Conservation (phyloP, 163 green algal genomes). For the Prototheca wickerhamii region DNA sequence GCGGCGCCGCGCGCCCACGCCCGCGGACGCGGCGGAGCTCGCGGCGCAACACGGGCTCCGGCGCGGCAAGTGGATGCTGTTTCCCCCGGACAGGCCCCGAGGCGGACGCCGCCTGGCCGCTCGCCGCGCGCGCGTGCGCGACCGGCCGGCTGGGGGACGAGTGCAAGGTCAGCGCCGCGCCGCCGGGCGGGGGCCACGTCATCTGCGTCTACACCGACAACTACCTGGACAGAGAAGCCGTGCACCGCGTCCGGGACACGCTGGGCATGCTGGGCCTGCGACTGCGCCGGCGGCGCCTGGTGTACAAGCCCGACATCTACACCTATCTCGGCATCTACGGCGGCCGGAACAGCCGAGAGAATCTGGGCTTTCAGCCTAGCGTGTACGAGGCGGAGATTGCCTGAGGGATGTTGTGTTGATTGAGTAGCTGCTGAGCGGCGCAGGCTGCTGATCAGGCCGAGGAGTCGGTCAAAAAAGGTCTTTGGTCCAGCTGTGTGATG, state of each 20-base stretch:
- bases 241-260: conserved; percentile 7
- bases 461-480: no score
- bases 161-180: conserved; percentile 2
- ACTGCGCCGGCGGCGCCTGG: conserved; percentile 9
- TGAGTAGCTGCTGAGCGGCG: no score
- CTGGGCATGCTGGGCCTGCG: conserved; percentile 6
- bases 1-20: not conserved
- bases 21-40: conserved; percentile 16
- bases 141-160: not conserved
- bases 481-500: no score
- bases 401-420: not conserved
- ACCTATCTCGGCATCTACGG: conserved; percentile 23
- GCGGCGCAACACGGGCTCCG: conserved; percentile 14
- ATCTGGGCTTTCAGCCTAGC: not conserved
- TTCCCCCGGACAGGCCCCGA: conserved; percentile 16
- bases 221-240: conserved; percentile 19
- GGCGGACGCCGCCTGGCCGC: conserved; percentile 17
- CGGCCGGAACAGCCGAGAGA: not conserved
- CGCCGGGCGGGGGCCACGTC: conserved; percentile 8
- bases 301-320: conserved; percentile 31
- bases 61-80: conserved; percentile 32
- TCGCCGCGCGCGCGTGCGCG: not conserved
- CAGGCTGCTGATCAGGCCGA: no score
- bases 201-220: conserved; percentile 21
- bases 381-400: conserved; percentile 1